Evolutionary conservation across 306 rosid genomes (phyloP).

Genomic region (Amphicarpaea edgeworthii): DNA sequence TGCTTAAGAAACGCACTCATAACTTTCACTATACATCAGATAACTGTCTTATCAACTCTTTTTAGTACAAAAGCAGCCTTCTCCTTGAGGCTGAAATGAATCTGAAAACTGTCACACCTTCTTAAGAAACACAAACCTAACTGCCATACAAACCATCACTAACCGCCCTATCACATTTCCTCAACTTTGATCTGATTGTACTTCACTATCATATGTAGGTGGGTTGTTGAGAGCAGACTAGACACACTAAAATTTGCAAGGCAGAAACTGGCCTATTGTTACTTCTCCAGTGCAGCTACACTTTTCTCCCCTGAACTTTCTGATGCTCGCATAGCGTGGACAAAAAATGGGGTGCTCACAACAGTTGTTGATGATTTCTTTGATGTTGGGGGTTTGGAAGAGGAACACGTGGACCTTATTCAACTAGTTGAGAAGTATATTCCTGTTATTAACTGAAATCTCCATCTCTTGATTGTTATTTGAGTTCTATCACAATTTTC

Average conservation of each 20-base stretch:
- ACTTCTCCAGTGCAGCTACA: slow-evolving; percentile 73
- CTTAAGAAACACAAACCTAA: neutral
- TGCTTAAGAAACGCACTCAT: no score
- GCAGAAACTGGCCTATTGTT: slow-evolving; percentile 78
- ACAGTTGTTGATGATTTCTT: slow-evolving; percentile 92
- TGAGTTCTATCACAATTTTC: neutral
- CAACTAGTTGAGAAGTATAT: slow-evolving; percentile 74
- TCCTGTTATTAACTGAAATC: slow-evolving; percentile 27
- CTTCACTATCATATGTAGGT: slow-evolving; percentile 59
- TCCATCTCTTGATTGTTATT: slow-evolving; percentile 29
- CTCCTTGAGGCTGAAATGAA: no score
- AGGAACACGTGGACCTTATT: slow-evolving; percentile 74
- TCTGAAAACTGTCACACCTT: no score
- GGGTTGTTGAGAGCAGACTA: slow-evolving; percentile 68
- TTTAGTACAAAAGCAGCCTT: no score
- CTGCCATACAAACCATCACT: neutral
- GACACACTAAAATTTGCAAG: slow-evolving; percentile 87
- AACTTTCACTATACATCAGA: no score
- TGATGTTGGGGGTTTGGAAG: slow-evolving; percentile 75
- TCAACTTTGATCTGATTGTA: slow-evolving; percentile 28
- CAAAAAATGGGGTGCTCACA: slow-evolving; percentile 77
- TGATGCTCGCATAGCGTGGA: slow-evolving; percentile 87
- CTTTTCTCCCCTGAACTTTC: slow-evolving; percentile 65
- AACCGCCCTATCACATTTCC: slow-evolving; percentile 5
- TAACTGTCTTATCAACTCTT: no score